Percentiles rank a stretch among this genome's conserved stretches.
These are phyloP conservation scores for Trifolium fragiferum DNA, from an alignment of 306 rosid species.

Conservation along the genomic window DNA sequence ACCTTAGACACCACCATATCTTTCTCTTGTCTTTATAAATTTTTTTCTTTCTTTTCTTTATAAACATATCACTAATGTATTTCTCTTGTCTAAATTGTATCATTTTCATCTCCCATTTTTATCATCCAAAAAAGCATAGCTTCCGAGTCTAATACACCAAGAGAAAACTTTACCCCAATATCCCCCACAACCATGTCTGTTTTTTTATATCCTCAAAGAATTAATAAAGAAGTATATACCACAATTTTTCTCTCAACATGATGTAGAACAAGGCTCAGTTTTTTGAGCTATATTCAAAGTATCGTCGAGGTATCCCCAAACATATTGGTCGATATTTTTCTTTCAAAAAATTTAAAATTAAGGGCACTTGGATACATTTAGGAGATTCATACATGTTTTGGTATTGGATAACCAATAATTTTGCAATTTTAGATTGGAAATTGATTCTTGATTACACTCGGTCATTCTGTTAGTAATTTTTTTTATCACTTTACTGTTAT, in stretches of 20 bases:
- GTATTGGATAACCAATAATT: not conserved
- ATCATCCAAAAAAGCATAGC: not conserved
- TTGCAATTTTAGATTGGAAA: not conserved
- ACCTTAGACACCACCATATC: not conserved
- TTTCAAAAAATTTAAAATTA: not conserved
- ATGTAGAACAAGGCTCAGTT: not conserved
- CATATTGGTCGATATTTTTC: not conserved
- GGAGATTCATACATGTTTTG: not conserved
- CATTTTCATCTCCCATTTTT: constrained; percentile 1
- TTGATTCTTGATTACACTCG: constrained; percentile 15
- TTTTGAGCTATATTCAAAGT: not conserved
- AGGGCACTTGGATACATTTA: not conserved
- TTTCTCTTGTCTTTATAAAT: not conserved
- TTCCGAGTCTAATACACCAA: not conserved
- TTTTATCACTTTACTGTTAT: constrained; percentile 24
- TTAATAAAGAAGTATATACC: not conserved
- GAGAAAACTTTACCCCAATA: not conserved
- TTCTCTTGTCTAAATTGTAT: not conserved
- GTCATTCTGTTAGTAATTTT: constrained; percentile 23
- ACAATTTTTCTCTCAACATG: not conserved
- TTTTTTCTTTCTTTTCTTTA: not conserved
- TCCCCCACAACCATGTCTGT: not conserved
- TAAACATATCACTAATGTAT: not conserved
- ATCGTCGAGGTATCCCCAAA: not conserved
- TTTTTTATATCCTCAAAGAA: not conserved